Evolutionary conservation across 306 rosid species (phyloP), one percentile per base, ranked within the genome.

Genomic region (Vachellia pachyceras): DNA sequence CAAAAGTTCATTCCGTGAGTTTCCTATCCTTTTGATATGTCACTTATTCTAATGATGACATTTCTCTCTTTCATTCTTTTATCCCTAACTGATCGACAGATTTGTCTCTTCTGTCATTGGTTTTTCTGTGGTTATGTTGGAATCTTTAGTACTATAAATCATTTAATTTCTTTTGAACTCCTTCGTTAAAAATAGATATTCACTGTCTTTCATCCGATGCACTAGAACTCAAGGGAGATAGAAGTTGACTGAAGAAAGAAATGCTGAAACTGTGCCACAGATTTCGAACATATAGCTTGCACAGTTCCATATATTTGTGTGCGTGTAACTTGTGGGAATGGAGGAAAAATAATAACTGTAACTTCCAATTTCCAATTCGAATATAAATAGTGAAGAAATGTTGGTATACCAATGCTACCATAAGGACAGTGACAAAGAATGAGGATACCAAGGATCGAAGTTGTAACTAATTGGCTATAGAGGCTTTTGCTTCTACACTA

Each of bases 191-290:
- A 22, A 39, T 22, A 23, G 60, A 49, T 11, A 20, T 23, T 46
- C 57, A 23, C 33, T 10, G 36, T 42, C 71, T 55, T 15, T 55
- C 77, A 67, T 66, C 68, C 67, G 3, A 23, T 66, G 12, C 58
- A 45, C 58, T 37, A 33, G 57, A 66, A 67, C 44, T 37, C 17
- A 46, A 60, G 20, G 49, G 20, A 61, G 33, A 39, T 42, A 36
- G 47, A 67, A 71, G 71, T 64, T 72, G 66, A 66, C 35, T 66
- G 76, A 23, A 72, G 57, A 54, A 78, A 78, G 45, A 23, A 36
- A 33, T 41, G 20, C 61, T 61, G 20, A 3, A 41, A 63, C 22
- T 39, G 44, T 69, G 39, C 72, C 46, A 3, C 55, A 10, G 35
- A 29, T 42, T 40, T 41, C 36, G 72, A 13, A 75, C 67, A 45